These are phyloP conservation scores for Gloeostereum incarnatum DNA, from an alignment of 768 basidiomycete genomes.

Conservation along the genomic window DNA sequence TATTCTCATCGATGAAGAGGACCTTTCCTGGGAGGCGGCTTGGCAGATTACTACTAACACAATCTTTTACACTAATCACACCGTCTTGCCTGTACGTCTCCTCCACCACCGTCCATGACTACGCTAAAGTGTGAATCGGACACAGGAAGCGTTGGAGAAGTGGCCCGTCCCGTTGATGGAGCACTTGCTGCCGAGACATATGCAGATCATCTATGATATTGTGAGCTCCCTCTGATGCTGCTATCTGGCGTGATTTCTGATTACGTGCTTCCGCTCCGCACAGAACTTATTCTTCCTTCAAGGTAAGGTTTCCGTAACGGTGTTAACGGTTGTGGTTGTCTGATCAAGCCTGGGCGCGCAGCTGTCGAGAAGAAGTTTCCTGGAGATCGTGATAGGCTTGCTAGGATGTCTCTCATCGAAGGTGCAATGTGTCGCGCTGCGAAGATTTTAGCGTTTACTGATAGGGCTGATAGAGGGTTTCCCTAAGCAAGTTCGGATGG, in stretches of 20 bases:
- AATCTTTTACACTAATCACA: slow-evolving; percentile 96
- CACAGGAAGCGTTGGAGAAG: slow-evolving; percentile 79
- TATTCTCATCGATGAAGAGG: slow-evolving; percentile 87
- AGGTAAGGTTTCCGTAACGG: slow-evolving; percentile 34
- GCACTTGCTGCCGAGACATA: slow-evolving; percentile 77
- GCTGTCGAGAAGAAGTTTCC: slow-evolving; percentile 90
- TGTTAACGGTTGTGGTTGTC: too few relatives aligned
- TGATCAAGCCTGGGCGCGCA: slow-evolving; percentile 11
- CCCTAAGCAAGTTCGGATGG: slow-evolving; percentile 86
- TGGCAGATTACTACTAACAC: slow-evolving; percentile 88
- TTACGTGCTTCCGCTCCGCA: background rate
- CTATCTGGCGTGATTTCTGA: too few relatives aligned
- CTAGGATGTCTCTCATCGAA: slow-evolving; percentile 89
- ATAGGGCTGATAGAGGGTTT: slow-evolving; percentile 51
- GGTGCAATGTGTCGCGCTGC: slow-evolving; percentile 28
- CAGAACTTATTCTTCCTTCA: slow-evolving; percentile 56
- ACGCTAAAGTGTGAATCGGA: background rate
- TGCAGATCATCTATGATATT: slow-evolving; percentile 91
- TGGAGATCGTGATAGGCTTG: slow-evolving; percentile 69
- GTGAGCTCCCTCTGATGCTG: slow-evolving; percentile 30
- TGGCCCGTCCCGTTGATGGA: slow-evolving; percentile 89
- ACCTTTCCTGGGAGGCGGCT: slow-evolving; percentile 70
- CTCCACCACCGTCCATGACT: background rate
- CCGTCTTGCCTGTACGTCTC: slow-evolving; percentile 71
- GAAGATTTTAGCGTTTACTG: background rate